Evolutionary conservation across 164 flowering plant genomes (phyloP), one percentile per base, ranked within the genome.

Genomic region (Macadamia integrifolia): DNA sequence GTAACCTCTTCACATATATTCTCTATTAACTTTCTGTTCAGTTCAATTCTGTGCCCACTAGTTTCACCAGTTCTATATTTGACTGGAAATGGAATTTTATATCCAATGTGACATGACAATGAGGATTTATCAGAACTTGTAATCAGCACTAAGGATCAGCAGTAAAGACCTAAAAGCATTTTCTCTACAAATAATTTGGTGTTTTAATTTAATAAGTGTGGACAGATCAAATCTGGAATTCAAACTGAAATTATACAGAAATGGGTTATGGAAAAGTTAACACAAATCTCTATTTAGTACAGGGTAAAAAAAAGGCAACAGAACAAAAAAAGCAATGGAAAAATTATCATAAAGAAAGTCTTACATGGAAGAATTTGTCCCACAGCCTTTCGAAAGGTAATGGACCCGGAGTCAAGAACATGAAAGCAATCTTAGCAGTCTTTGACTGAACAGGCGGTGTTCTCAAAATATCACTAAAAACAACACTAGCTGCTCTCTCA

Each of bases 331-430:
- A 58, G 23, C 55, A 58, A 73, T 13, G 1, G 9, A 46, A 3
- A 3, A 46, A 9, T 46, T 46, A 46, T 53, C 17, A 53, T 6
- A 23, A 23, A 42, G 42, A 70, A 57, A 66, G 31, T 17, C 88
- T 83, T 85, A 92, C 99, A 68, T 65, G 81, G 53, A 95, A 89
- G 80, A 95, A 95, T 69, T 74, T 88, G 63, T 89, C 96, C 97
- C 99, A 95, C 44, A 95, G 81, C 85, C 65, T 90, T 79, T 92
- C 98, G 64, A 94, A 90, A 61, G 98, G 99, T 66, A 94, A 80
- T 28, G 92, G 66, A 68, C 92, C 91, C 1, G 88, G 88, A 50
- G 86, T 83, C 78, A 94, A 75, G 82, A 94, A 94, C 91, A 94
- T 79, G 80, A 94, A 94, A 9, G 98, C 98, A 70, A 94, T 78